phyloP scores from a whole-genome alignment of 257 asterid species.

The Solanum gandarillasii region DNA sequence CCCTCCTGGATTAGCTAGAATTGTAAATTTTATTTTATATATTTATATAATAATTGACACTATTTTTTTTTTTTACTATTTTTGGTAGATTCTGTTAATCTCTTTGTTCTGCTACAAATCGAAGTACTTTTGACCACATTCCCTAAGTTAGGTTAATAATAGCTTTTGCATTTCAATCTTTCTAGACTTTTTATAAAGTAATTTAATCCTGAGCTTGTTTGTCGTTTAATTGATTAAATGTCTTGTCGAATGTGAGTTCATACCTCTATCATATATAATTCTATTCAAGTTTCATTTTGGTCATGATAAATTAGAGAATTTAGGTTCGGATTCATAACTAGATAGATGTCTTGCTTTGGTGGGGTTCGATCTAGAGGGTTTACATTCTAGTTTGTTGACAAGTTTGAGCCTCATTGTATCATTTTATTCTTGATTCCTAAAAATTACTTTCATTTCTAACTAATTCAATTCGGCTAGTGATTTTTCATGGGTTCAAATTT shows the following conservation, averaged over 20 bases:
- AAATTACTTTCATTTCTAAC: neutral
- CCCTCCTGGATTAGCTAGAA: neutral
- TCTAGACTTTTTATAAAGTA: neutral
- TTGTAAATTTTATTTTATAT: neutral
- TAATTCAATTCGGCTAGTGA: neutral
- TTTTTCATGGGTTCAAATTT: neutral
- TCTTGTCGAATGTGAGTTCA: neutral
- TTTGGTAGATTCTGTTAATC: neutral
- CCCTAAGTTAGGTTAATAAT: neutral
- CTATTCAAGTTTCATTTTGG: neutral
- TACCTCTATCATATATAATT: neutral
- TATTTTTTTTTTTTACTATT: neutral
- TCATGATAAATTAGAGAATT: neutral
- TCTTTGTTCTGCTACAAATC: neutral
- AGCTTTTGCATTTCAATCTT: neutral
- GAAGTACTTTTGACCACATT: neutral
- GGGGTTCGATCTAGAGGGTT: neutral
- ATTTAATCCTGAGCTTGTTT: neutral
- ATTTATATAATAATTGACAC: neutral
- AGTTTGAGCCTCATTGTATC: neutral
- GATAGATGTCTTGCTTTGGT: neutral
- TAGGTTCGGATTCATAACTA: neutral
- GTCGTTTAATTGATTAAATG: neutral
- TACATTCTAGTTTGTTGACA: neutral
- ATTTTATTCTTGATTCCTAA: neutral